phyloP scores from a whole-genome alignment of 2,329 filamentous ascomycete species.

The Beauveria brongniartii region DNA sequence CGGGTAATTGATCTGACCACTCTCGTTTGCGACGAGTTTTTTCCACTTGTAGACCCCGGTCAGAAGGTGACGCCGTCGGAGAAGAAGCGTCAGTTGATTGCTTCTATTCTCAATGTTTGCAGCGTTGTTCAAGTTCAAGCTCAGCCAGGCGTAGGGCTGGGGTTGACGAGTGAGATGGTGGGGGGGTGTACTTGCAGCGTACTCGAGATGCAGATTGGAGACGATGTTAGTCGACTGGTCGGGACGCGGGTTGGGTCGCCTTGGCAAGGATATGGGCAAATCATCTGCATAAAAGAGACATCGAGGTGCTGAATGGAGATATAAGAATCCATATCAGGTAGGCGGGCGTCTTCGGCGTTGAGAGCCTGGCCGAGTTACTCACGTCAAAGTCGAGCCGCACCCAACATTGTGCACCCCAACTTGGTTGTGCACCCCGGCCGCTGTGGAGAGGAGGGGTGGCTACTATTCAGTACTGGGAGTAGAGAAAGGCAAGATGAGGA shows the following conservation, averaged over 20 bases:
- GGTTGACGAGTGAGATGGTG: not conserved
- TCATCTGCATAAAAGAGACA: not conserved
- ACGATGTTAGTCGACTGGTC: constrained; percentile 2
- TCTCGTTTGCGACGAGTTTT: not conserved
- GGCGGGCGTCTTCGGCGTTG: not conserved
- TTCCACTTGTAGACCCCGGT: constrained; percentile 6
- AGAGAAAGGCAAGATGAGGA: not conserved
- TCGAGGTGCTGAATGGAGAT: constrained; percentile 1
- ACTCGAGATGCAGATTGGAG: not conserved
- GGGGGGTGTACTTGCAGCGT: constrained; percentile 1
- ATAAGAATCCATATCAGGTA: constrained; percentile 8
- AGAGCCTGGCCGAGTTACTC: not conserved
- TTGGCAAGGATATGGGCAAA: not conserved
- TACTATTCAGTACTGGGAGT: not conserved
- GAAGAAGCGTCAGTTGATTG: constrained; percentile 1
- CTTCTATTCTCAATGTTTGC: constrained; percentile 6
- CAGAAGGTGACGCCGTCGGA: not conserved
- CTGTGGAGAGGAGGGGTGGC: not conserved
- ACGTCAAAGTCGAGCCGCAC: not conserved
- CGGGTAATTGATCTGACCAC: not conserved
- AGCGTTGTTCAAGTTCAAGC: not conserved
- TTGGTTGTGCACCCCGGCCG: not conserved
- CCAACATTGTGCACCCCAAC: not conserved
- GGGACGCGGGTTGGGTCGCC: constrained; percentile 3
- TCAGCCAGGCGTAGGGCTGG: not conserved